These are phyloP conservation scores for Apiospora kogelbergensis DNA, from an alignment of 2,329 filamentous ascomycete genomes.

Conservation along the genomic window DNA sequence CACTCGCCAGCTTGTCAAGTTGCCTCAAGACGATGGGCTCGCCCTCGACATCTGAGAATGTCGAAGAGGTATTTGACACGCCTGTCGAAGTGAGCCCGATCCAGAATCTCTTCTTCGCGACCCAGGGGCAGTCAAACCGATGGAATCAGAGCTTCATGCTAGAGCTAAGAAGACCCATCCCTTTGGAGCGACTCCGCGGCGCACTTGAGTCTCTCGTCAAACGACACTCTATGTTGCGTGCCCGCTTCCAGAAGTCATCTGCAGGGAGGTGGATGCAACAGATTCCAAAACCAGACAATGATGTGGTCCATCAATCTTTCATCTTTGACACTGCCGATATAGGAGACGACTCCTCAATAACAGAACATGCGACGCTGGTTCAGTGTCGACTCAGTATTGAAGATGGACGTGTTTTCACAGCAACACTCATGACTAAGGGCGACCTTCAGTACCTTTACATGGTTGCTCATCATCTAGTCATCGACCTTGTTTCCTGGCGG, in stretches of 20 bases:
- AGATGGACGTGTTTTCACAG: neutral
- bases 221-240: neutral
- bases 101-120: constrained; percentile 11
- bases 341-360: neutral
- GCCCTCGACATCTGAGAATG: neutral
- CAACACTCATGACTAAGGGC: neutral
- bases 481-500: neutral
- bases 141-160: constrained; percentile 14
- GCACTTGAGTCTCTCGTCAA: constrained; percentile 7
- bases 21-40: neutral
- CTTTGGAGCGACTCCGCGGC: neutral
- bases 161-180: neutral
- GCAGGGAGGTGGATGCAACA: neutral
- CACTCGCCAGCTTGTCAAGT: constrained; percentile 8
- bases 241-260: neutral
- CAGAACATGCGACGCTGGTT: neutral
- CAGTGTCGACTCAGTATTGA: neutral
- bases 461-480: neutral
- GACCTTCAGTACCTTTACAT: neutral
- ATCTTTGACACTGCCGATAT: neutral
- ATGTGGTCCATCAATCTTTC: neutral
- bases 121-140: neutral
- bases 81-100: constrained; percentile 3
- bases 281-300: neutral
- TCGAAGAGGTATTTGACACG: constrained; percentile 12